These are phyloP conservation scores for Plasmopara muralis DNA, from an alignment of 352 stramenopile genomes.

Conservation along the genomic window DNA sequence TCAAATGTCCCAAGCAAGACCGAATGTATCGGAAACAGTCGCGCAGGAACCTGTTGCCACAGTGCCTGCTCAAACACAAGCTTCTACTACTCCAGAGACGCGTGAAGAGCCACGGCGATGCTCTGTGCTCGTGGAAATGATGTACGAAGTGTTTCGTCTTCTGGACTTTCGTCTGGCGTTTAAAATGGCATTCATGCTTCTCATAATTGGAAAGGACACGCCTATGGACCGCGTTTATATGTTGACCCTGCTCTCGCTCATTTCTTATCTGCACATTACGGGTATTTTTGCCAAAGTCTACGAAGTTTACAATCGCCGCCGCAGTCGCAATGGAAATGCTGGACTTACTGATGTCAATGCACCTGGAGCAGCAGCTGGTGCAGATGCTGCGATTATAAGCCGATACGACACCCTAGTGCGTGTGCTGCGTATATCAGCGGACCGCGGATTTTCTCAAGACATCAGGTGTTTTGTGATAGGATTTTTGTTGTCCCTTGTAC, in stretches of 20 bases:
- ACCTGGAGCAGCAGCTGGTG: constrained; percentile 15
- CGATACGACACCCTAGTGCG: constrained; percentile 33
- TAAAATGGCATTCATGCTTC: constrained; percentile 87
- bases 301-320: constrained; percentile 50
- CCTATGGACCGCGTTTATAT: constrained; percentile 68
- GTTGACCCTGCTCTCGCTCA: constrained; percentile 62
- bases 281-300: constrained; percentile 81
- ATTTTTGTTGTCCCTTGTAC: constrained; percentile 67
- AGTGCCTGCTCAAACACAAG: constrained; percentile 3
- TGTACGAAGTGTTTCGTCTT: constrained; percentile 50
- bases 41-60: constrained; percentile 8
- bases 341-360: constrained; percentile 15
- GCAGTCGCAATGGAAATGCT: constrained; percentile 17
- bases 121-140: constrained; percentile 36
- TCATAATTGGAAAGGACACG: constrained; percentile 83
- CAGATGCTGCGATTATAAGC: constrained; percentile 13
- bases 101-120: constrained; percentile 12
- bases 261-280: constrained; percentile 78
- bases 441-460: constrained; percentile 65
- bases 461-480: constrained; percentile 76
- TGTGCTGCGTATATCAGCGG: constrained; percentile 62
- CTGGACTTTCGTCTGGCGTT: constrained; percentile 69
- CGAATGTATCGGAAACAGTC: constrained; percentile 8
- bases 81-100: constrained; percentile 9
- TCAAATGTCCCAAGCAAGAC: constrained; percentile 20